These are phyloP conservation scores for Symbiodinium pilosum DNA, from an alignment of 73 alveolate species.

Conservation along the genomic window DNA sequence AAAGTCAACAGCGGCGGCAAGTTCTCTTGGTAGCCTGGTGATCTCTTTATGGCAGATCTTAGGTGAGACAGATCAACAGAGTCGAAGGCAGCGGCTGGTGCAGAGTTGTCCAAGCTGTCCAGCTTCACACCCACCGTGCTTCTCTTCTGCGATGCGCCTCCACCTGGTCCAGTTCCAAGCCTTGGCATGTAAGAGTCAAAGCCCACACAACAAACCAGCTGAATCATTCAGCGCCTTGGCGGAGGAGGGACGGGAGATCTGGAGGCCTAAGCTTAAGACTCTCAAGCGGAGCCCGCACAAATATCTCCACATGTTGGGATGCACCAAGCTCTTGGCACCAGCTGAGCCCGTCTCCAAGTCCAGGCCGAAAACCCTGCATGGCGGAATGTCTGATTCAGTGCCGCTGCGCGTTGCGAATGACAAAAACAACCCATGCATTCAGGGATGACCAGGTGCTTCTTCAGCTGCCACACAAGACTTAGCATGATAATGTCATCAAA, in stretches of 20 bases:
- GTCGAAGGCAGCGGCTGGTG: constrained; percentile 41
- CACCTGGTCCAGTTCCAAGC: constrained; percentile 93
- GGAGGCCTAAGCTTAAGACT: constrained; percentile 42
- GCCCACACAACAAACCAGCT: neutral
- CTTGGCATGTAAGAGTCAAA: neutral
- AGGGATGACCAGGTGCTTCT: neutral
- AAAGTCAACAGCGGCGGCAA: constrained; percentile 72
- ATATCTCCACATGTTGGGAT: neutral
- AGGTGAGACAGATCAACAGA: constrained; percentile 79
- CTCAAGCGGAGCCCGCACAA: neutral
- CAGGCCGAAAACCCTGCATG: constrained; percentile 68
- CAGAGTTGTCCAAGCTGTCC: constrained; percentile 76
- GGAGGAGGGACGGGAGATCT: constrained; percentile 94
- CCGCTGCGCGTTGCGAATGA: neutral
- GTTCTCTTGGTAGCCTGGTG: constrained; percentile 88
- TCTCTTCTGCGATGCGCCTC: constrained; percentile 41
- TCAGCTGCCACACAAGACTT: neutral
- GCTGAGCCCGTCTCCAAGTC: constrained; percentile 82
- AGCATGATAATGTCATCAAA: too few species aligned
- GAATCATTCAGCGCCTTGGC: constrained; percentile 84
- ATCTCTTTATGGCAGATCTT: constrained; percentile 70
- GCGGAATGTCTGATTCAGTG: neutral
- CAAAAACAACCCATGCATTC: neutral
- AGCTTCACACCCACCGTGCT: constrained; percentile 65
- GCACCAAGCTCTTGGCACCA: constrained; percentile 29